Evolutionary conservation across 805 yeast genomes (phyloP).

Genomic region (Spathaspora passalidarum): DNA sequence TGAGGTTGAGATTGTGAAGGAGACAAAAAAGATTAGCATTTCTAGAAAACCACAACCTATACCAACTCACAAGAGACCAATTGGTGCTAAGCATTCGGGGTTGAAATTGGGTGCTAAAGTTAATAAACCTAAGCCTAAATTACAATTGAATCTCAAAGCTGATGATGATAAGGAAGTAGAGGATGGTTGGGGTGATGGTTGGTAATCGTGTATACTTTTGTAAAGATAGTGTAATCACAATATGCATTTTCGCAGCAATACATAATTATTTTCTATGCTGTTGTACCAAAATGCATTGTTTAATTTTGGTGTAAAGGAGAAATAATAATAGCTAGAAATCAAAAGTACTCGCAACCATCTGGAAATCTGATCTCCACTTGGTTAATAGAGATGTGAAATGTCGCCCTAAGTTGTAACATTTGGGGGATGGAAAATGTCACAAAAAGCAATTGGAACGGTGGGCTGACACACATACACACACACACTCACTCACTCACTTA

Average conservation of each 20-base stretch:
- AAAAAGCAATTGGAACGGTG: no score
- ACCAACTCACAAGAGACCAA: neutral
- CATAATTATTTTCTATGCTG: no score
- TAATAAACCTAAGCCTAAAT: conserved; percentile 9
- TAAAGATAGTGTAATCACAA: neutral
- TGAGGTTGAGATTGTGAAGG: conserved; percentile 8
- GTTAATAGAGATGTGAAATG: no score
- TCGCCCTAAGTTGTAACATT: no score
- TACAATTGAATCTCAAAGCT: conserved; percentile 24
- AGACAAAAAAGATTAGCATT: conserved; percentile 1
- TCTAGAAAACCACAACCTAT: neutral
- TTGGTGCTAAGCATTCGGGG: conserved; percentile 6
- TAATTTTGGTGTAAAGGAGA: no score
- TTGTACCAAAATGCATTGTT: no score
- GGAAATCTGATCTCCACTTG: no score
- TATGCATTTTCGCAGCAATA: neutral
- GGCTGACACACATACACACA: no score
- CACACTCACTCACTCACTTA: no score
- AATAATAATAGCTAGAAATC: no score
- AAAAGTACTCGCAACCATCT: no score
- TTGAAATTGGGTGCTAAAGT: conserved; percentile 21
- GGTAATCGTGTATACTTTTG: conserved; percentile 16
- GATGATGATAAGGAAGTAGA: conserved; percentile 23
- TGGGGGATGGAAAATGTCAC: no score
- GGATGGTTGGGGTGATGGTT: conserved; percentile 32